Percentiles rank a stretch among this genome's conserved stretches.
Conservation (phyloP, 1,139 yeast genomes). For the Protomyces arabidopsidicola region DNA sequence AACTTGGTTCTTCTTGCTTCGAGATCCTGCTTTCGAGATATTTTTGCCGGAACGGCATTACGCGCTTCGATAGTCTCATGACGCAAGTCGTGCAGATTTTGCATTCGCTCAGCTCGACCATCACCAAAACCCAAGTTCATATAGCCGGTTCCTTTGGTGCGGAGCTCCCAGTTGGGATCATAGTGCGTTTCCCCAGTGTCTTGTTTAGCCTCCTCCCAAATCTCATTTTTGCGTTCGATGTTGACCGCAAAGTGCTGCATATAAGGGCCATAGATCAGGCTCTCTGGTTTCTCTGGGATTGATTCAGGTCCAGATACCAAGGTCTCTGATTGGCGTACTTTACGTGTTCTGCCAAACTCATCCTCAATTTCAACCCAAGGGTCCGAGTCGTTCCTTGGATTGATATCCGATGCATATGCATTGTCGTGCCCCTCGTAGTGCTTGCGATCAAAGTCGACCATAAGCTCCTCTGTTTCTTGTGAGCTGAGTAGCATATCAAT, state of each 20-base stretch:
- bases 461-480: constrained; percentile 13
- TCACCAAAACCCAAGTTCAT: constrained; percentile 15
- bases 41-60: not conserved
- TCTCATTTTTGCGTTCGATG: constrained; percentile 12
- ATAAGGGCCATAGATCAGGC: constrained; percentile 13
- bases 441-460: constrained; percentile 26
- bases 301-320: not conserved
- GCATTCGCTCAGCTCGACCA: constrained; percentile 12
- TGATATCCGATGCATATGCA: not conserved
- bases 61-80: constrained; percentile 1
- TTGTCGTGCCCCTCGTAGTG: constrained; percentile 12
- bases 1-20: not conserved
- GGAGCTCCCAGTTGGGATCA: constrained; percentile 16
- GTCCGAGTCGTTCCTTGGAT: not conserved
- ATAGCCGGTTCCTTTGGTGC: constrained; percentile 20
- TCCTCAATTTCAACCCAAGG: constrained; percentile 22
- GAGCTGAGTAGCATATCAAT: constrained; percentile 16
- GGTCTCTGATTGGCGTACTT: constrained; percentile 3
- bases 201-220: constrained; percentile 18
- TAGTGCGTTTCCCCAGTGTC: constrained; percentile 10
- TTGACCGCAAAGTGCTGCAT: constrained; percentile 16
- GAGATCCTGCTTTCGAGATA: not conserved
- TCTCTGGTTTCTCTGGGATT: not conserved
- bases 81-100: not conserved
- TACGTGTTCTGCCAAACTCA: constrained; percentile 23